Percentiles rank a stretch among this genome's conserved stretches.
phyloP scores from a whole-genome alignment of 805 yeast genomes.

The Starmera quercuum region DNA sequence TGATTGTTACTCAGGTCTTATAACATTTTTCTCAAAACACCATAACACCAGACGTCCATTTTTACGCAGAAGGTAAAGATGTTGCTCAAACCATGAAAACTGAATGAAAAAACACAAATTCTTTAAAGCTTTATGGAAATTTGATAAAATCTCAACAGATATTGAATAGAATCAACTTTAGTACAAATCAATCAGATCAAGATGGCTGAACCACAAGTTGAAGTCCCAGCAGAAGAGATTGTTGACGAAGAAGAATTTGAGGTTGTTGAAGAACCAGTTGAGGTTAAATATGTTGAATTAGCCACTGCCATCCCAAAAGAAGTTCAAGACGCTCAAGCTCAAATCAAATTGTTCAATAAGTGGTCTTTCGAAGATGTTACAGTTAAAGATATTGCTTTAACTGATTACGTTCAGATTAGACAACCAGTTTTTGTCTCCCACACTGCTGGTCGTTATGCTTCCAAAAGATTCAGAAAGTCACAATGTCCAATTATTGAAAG shows the following conservation, averaged over 20 bases:
- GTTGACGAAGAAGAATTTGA: constrained; percentile 50
- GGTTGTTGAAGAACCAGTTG: constrained; percentile 79
- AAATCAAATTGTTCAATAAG: constrained; percentile 98
- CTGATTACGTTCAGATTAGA: constrained; percentile 97
- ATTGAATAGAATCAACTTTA: constrained; percentile 1
- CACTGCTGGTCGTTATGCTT: constrained; percentile 99
- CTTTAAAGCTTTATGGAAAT: no score
- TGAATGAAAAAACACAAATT: no score
- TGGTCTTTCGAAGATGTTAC: constrained; percentile 98
- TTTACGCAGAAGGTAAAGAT: no score
- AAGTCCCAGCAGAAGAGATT: constrained; percentile 37
- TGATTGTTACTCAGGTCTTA: no score
- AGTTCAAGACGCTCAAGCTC: constrained; percentile 91
- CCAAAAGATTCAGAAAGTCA: constrained; percentile 99
- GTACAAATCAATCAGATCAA: no score
- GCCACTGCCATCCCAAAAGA: constrained; percentile 97
- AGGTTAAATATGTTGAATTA: constrained; percentile 71
- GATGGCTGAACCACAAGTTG: constrained; percentile 74
- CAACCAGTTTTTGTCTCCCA: constrained; percentile 97
- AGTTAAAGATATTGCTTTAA: constrained; percentile 95
- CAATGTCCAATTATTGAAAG: constrained; percentile 99
- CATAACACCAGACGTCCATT: no score
- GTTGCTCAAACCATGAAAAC: no score
- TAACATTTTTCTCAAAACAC: no score
- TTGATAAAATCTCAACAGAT: neutral